Percentiles rank a stretch among this genome's conserved stretches.
Conservation (phyloP, 345 rosid species). For the Melastoma malabathricum region DNA sequence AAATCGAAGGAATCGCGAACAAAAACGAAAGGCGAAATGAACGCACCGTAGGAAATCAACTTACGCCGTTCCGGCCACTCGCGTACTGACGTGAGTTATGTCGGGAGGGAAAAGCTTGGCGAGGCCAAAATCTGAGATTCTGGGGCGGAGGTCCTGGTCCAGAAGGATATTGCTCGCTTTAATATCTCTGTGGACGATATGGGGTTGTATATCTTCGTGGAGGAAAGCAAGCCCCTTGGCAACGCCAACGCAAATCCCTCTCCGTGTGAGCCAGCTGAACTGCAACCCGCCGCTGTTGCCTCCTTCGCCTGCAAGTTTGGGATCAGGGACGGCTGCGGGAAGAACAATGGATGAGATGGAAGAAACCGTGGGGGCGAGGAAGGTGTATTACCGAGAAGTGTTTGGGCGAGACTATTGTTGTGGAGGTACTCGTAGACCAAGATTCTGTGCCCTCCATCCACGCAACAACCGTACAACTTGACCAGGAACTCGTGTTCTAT, state of each 20-base stretch:
- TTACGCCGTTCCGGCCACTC: constrained; percentile 65
- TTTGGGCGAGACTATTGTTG: constrained; percentile 60
- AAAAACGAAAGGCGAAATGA: neutral
- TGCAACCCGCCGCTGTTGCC: constrained; percentile 25
- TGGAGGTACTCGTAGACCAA: constrained; percentile 60
- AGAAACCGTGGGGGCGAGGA: neutral
- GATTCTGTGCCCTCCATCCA: constrained; percentile 45
- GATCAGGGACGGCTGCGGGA: no score
- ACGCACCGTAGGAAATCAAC: constrained; percentile 7
- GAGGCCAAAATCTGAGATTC: constrained; percentile 70
- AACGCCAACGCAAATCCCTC: constrained; percentile 47
- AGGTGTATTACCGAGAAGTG: constrained; percentile 37
- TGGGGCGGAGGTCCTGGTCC: constrained; percentile 36
- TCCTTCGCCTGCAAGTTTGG: constrained; percentile 5
- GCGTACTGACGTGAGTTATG: constrained; percentile 52
- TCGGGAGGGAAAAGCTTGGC: constrained; percentile 57
- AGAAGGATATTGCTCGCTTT: constrained; percentile 75
- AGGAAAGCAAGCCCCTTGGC: constrained; percentile 60
- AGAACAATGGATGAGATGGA: no score
- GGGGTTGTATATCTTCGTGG: constrained; percentile 53
- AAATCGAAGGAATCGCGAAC: neutral
- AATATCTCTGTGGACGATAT: constrained; percentile 59
- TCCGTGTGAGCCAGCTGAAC: constrained; percentile 37
- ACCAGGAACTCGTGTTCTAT: constrained; percentile 49
- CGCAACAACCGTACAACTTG: constrained; percentile 51